These are phyloP conservation scores for Trichosporon sp. DNA, from an alignment of 1,284 basidiomycete genomes.

Conservation along the genomic window DNA sequence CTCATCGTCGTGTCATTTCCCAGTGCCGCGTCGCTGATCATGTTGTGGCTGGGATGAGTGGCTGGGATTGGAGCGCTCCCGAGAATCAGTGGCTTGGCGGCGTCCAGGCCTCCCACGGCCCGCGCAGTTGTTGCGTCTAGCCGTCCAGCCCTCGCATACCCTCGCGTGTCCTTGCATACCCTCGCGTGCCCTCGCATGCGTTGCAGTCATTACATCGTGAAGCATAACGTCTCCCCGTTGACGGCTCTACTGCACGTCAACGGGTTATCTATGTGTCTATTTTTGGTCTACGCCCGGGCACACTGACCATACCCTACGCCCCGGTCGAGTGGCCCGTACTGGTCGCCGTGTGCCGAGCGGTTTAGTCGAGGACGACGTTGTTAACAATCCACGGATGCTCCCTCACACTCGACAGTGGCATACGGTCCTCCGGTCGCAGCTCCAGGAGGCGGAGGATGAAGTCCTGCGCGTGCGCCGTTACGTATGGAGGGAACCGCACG, in stretches of 20 bases:
- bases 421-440: conserved; percentile 74
- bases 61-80: conserved; percentile 2
- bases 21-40: not conserved
- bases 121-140: no score
- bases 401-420: conserved; percentile 75
- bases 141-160: not conserved
- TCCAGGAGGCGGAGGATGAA: conserved; percentile 77
- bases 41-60: not conserved
- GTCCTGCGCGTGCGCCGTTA: conserved; percentile 66
- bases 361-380: conserved; percentile 10
- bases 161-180: no score
- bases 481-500: conserved; percentile 68
- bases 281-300: not conserved
- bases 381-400: conserved; percentile 78
- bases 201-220: conserved; percentile 3
- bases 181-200: not conserved
- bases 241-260: not conserved
- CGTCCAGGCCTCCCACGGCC: not conserved
- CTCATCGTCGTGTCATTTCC: no score
- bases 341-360: no score
- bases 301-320: no score
- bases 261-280: not conserved
- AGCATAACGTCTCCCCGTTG: not conserved
- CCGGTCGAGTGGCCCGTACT: no score
- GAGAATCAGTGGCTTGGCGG: not conserved